phyloP scores from a whole-genome alignment of 2,329 filamentous ascomycete genomes.

The Cercospora zeina region DNA sequence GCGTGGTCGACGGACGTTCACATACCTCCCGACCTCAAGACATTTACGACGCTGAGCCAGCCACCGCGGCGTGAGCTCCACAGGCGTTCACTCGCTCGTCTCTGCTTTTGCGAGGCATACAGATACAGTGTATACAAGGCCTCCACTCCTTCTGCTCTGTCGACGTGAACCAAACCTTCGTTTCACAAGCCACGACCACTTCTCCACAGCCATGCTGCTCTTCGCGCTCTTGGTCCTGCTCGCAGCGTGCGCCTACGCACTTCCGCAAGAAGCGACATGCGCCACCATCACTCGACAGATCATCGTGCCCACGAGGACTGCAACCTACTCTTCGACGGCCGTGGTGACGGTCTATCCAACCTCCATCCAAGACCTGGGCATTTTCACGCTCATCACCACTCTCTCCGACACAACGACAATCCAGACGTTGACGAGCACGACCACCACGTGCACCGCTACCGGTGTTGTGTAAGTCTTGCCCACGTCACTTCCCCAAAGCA shows the following conservation, averaged over 20 bases:
- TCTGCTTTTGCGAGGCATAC: conserved; percentile 1
- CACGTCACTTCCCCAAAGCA: neutral
- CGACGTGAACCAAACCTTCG: conserved; percentile 9
- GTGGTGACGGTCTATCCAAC: conserved; percentile 33
- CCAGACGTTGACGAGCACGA: conserved; percentile 34
- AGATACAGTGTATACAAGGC: conserved; percentile 16
- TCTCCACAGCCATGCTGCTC: conserved; percentile 29
- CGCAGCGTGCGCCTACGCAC: conserved; percentile 30
- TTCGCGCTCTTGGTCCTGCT: conserved; percentile 30
- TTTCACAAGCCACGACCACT: conserved; percentile 19
- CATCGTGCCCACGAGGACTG: conserved; percentile 37
- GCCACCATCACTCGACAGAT: conserved; percentile 34
- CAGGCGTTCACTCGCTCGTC: neutral
- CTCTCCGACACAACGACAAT: conserved; percentile 36
- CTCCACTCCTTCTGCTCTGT: conserved; percentile 10
- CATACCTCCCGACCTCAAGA: conserved; percentile 21
- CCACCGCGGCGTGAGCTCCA: conserved; percentile 2
- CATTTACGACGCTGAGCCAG: conserved; percentile 11
- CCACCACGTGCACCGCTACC: conserved; percentile 29
- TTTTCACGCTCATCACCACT: conserved; percentile 34
- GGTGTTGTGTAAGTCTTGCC: conserved; percentile 30
- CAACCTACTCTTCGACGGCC: conserved; percentile 34
- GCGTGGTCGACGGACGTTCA: conserved; percentile 4
- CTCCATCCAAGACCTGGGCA: conserved; percentile 34
- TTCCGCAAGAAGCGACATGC: conserved; percentile 35